Evolutionary conservation across 495 filamentous ascomycete genomes (phyloP).

Genomic region (Bathelium albidoporum): DNA sequence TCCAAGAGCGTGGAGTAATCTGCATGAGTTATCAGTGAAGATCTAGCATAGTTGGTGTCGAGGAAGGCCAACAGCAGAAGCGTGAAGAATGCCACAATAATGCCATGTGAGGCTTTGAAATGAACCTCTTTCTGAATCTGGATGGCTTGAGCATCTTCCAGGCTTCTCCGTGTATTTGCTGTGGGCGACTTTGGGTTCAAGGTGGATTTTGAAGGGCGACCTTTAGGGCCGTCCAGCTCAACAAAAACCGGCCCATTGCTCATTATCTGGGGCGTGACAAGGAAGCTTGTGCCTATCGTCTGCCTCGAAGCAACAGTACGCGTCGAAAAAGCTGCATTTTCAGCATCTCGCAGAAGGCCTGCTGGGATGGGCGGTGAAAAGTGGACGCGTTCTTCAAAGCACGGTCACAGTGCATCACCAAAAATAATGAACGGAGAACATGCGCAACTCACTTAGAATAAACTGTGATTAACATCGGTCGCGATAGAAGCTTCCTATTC

Average conservation of each 20-base stretch:
- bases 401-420: background rate
- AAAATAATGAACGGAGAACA: too few relatives aligned
- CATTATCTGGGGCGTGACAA: too few relatives aligned
- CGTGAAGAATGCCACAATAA: conserved; percentile 41
- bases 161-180: background rate
- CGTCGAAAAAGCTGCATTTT: background rate
- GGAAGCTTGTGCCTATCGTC: too few relatives aligned
- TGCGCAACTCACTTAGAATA: too few relatives aligned
- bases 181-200: background rate
- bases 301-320: background rate
- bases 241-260: background rate
- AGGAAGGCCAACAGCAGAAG: conserved; percentile 32
- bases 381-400: background rate
- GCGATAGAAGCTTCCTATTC: too few relatives aligned
- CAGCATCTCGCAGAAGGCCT: background rate
- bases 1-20: conserved; percentile 64
- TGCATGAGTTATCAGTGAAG: conserved; percentile 25
- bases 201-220: background rate
- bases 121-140: conserved; percentile 32
- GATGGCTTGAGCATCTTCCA: background rate
- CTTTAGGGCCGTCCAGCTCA: conserved; percentile 4
- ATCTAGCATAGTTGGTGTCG: background rate
- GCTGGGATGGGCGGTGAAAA: background rate
- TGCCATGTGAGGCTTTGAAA: conserved; percentile 46
- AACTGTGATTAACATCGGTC: too few relatives aligned